A percentile compares a stretch with the other conserved stretches of the same genome.
These are phyloP conservation scores for Fusarium liriodendri DNA, from an alignment of 2,329 filamentous ascomycete genomes.

Conservation along the genomic window DNA sequence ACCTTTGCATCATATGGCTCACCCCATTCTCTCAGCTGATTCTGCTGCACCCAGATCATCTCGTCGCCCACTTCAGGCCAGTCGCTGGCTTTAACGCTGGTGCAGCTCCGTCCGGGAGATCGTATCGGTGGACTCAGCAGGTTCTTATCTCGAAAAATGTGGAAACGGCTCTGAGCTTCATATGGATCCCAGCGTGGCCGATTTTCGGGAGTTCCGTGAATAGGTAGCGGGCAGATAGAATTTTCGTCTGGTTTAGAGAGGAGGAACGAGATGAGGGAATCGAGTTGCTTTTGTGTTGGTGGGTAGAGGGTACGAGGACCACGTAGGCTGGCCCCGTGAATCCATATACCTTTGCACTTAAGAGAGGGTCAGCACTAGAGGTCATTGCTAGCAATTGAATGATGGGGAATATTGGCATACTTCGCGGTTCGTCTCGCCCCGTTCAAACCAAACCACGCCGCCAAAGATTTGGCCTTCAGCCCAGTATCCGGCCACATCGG, in stretches of 20 bases:
- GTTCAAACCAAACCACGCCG: constrained; percentile 14
- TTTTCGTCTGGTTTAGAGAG: background rate
- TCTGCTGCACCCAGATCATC: background rate
- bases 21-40: background rate
- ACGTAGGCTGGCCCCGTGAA: background rate
- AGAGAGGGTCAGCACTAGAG: background rate
- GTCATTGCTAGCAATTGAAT: background rate
- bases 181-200: constrained; percentile 25
- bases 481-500: constrained; percentile 22
- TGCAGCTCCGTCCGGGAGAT: background rate
- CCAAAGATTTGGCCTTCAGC: constrained; percentile 24
- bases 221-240: constrained; percentile 3
- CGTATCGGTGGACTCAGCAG: background rate
- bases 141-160: constrained; percentile 30
- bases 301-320: constrained; percentile 18
- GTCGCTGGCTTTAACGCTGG: background rate
- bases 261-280: constrained; percentile 1
- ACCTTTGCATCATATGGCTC: background rate
- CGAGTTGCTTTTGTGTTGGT: constrained; percentile 15
- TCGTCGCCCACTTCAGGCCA: constrained; percentile 15
- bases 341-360: constrained; percentile 24
- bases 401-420: background rate
- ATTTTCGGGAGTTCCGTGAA: constrained; percentile 4
- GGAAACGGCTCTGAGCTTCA: constrained; percentile 6
- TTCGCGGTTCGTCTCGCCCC: constrained; percentile 18